These are phyloP conservation scores for Solanum hybrid DNA, from an alignment of 305 asterid genomes.

Conservation along the genomic window DNA sequence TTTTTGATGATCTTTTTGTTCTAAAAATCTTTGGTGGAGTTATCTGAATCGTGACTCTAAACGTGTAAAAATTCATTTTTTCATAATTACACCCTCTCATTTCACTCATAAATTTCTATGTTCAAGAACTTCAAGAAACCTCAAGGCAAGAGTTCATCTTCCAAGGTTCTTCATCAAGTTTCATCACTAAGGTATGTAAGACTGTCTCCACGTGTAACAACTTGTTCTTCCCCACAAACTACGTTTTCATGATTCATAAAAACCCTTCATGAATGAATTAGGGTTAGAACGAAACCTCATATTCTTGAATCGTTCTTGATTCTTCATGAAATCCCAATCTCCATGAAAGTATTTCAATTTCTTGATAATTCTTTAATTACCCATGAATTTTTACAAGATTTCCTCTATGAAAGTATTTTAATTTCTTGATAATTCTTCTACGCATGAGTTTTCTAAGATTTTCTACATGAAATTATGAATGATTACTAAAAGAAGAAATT, in stretches of 20 bases:
- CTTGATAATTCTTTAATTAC: neutral
- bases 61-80: too few relatives aligned
- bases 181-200: neutral
- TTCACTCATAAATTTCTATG: too few relatives aligned
- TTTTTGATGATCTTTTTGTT: too few relatives aligned
- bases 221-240: neutral
- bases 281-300: neutral
- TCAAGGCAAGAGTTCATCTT: too few relatives aligned
- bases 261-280: neutral
- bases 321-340: neutral
- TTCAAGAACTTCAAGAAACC: neutral
- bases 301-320: too few relatives aligned
- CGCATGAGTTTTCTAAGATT: neutral
- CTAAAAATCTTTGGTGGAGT: too few relatives aligned
- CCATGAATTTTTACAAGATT: neutral
- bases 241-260: neutral
- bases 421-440: neutral
- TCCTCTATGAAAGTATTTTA: neutral
- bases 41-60: too few relatives aligned
- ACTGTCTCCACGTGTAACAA: neutral
- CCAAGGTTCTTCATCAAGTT: neutral
- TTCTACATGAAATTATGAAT: neutral
- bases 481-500: neutral
- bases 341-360: neutral
- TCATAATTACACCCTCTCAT: too few relatives aligned